Conservation (phyloP, 2,329 filamentous ascomycete species). For the Aureobasidium sp. region DNA sequence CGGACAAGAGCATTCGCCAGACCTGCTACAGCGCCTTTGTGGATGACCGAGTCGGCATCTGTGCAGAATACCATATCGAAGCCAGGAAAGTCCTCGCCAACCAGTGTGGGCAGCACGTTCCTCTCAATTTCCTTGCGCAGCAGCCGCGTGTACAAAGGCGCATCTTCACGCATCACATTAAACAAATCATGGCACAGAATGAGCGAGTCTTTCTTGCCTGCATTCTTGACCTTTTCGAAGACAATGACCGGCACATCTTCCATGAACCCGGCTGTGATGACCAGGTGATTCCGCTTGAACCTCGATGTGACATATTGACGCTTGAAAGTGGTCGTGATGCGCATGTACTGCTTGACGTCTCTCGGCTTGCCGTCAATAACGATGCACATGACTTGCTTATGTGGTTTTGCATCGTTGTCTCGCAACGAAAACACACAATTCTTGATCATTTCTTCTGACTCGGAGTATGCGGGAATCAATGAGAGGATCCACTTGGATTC, state of each 20-base stretch:
- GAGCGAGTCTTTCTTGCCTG: slow-evolving; percentile 23
- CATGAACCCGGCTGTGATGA: slow-evolving; percentile 23
- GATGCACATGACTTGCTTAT: slow-evolving; percentile 23
- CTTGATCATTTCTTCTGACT: slow-evolving; percentile 23
- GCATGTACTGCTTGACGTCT: slow-evolving; percentile 21
- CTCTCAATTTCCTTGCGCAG: slow-evolving; percentile 21
- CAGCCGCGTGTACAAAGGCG: slow-evolving; percentile 17
- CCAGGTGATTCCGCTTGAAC: slow-evolving; percentile 19
- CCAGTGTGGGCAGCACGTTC: slow-evolving; percentile 19
- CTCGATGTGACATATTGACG: slow-evolving; percentile 21
- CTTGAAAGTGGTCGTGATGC: slow-evolving; percentile 19
- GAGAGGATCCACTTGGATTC: slow-evolving; percentile 22
- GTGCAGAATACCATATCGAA: slow-evolving; percentile 24
- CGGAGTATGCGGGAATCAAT: slow-evolving; percentile 22
- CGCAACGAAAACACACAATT: slow-evolving; percentile 22
- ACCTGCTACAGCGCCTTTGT: slow-evolving; percentile 21
- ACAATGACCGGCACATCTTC: slow-evolving; percentile 22
- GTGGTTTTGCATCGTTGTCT: slow-evolving; percentile 21
- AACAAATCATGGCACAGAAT: slow-evolving; percentile 23
- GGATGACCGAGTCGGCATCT: slow-evolving; percentile 22
- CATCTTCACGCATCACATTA: slow-evolving; percentile 21
- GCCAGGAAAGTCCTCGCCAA: slow-evolving; percentile 17
- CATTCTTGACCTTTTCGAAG: slow-evolving; percentile 22
- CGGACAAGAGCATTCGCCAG: slow-evolving; percentile 20
- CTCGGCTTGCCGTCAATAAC: slow-evolving; percentile 21